Evolutionary conservation across 2,329 filamentous ascomycete genomes (phyloP).

Genomic region (Dryadomyces sulphureus): DNA sequence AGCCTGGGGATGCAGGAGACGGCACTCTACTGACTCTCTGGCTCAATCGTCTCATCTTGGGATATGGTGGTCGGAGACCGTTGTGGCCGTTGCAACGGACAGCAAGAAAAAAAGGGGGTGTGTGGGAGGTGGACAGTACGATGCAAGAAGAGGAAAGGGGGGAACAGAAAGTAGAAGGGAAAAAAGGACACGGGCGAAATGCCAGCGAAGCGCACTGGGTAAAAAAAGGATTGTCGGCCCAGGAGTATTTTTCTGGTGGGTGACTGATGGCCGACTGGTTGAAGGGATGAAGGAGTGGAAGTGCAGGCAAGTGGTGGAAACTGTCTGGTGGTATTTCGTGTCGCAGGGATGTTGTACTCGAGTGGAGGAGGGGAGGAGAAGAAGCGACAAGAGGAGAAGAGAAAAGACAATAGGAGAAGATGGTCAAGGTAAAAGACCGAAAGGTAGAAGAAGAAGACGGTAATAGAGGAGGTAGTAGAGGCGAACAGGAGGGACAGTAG

Average conservation of each 20-base stretch:
- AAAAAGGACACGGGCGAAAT: neutral
- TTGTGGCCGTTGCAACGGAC: neutral
- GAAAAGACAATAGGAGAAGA: neutral
- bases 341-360: neutral
- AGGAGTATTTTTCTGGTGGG: too few relatives aligned
- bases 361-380: neutral
- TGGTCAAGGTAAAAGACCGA: neutral
- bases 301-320: too few relatives aligned
- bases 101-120: neutral
- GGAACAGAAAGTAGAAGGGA: neutral
- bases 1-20: neutral
- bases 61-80: neutral
- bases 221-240: too few relatives aligned
- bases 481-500: too few relatives aligned
- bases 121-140: neutral
- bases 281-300: too few relatives aligned
- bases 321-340: too few relatives aligned
- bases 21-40: slow-evolving; percentile 63
- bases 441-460: neutral
- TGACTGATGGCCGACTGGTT: too few relatives aligned
- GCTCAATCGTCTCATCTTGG: slow-evolving; percentile 82
- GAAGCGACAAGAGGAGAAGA: neutral
- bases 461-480: neutral
- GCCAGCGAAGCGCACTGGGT: too few relatives aligned
- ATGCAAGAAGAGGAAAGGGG: neutral